Base-by-base conservation (phyloP, 2,329 filamentous ascomycete genomes). In the Ascochyta rabiei region DNA sequence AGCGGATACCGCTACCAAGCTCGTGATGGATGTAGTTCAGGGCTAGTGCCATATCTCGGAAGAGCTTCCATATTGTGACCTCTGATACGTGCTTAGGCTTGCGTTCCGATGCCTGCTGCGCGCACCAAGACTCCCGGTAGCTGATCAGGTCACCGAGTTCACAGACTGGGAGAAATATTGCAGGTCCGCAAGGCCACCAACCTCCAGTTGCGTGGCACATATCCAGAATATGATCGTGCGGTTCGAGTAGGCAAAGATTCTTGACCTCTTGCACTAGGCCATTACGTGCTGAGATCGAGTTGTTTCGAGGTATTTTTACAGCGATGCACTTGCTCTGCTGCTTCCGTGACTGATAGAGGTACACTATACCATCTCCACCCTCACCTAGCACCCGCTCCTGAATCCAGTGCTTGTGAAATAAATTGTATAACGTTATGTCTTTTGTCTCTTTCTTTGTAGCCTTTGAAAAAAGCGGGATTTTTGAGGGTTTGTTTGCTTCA, bases 31-130 rank as follows among this genome's bases (percentile, higher is more conserved):
- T 16, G 35, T 55, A 59, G 21, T 67, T 37, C 0, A 71, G 45
- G 2, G 45, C 69, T 7, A 67, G 53, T n/a, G 41, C 44, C 48
- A 70, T 56, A 21, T 72, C 68, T 4, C 41, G 43, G 12, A 70
- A 49, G 9, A 68, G 31, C 45, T 71, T 73, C 62, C 67, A 70
- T 9, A 73, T 40, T 0, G 67, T 68, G 1, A 57, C 39, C 40
- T 73, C 70, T 5, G 64, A 59, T 8, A 62, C 37, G 1, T 37
- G 30, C 6, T 39, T 10, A 4, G 24, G 34, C 6, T 28, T 35
- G 6, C 45, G 19, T 9, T 48, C 30, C 19, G 43, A 37, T 3
- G 15, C 21, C 12, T 60, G 42, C n/a, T 62, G 45, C 2, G 6
- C 4, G 9, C 26, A 30, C 52, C 58, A 56, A 4, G n/a, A 38